Evolutionary conservation across 73 alveolate genomes (phyloP), one percentile per base, ranked within the genome.

Genomic region (Symbiodinium natans): DNA sequence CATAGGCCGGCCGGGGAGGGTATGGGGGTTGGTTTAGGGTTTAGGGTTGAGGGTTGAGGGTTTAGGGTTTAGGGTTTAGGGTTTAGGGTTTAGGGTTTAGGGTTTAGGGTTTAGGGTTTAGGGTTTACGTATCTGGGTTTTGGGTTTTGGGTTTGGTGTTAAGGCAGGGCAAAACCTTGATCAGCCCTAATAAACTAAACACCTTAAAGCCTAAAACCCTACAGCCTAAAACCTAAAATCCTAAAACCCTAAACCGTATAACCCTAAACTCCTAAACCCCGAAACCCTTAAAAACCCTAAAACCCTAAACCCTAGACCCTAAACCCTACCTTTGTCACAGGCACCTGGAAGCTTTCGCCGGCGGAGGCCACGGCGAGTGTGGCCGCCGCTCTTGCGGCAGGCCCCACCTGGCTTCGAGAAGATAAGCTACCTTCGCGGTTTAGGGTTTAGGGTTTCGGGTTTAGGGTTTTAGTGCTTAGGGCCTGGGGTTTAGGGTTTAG

Each of bases 321-420:
- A 46, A 46, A 46, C 59, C n/a, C 59, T 46, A 13, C 80, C 36
- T n/a, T n/a, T n/a, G n/a, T n/a, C n/a, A n/a, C 48, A 90, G 96
- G 96, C 23, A 90, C 96, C 31, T 90, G 96, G 96, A 90, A 90
- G 87, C 39, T 90, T 48, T 68, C 96, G 33, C 96, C 86, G 2
- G 43, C 46, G 34, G 88, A 63, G 11, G 96, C 96, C 10, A 84
- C 75, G 41, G 54, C 42, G 48, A 36, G 75, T 27, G 96, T 90
- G 52, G 87, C 87, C 11, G 96, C 96, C 5, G 96, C 96, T 46
- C 52, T 90, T 43, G 46, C 52, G 13, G 86, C 43, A 90, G 96
- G 96, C 87, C 1, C 3, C 59, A 9, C 59, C 59, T 46, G 6
- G 13, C 59, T 13, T 13, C 59, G 21, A 46, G 59, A 46, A 3